Percentiles rank a stretch among this genome's conserved stretches.
Evolutionary conservation across 1,284 basidiomycete species (phyloP).

Genomic region (Leccinum pallidistipes): DNA sequence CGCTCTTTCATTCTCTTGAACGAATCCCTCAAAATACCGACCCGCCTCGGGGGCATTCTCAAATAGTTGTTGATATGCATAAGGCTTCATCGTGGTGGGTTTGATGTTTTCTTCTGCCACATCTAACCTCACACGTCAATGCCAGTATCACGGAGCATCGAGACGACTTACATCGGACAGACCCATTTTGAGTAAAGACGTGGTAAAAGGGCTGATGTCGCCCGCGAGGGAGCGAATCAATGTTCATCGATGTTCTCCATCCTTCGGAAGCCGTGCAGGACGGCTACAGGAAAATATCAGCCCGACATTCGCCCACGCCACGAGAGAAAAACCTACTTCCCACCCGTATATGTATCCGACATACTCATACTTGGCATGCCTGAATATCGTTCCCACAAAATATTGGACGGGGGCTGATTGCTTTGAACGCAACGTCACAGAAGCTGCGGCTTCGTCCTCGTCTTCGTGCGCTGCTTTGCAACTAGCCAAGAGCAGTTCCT

Average conservation of each 20-base stretch:
- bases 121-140: constrained; percentile 29
- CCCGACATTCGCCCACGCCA: not conserved
- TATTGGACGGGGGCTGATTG: constrained; percentile 34
- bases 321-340: constrained; percentile 43
- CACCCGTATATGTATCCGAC: constrained; percentile 52
- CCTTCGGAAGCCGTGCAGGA: constrained; percentile 43
- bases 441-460: constrained; percentile 34
- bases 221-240: constrained; percentile 42
- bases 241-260: constrained; percentile 48
- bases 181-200: constrained; percentile 40
- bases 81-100: constrained; percentile 28
- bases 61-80: constrained; percentile 26
- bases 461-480: constrained; percentile 33
- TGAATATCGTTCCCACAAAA: constrained; percentile 55
- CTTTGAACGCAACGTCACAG: constrained; percentile 31
- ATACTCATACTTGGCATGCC: constrained; percentile 44
- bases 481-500: constrained; percentile 21
- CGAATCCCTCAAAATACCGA: constrained; percentile 38
- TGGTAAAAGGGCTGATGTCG: constrained; percentile 56
- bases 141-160: not conserved
- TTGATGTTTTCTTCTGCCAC: constrained; percentile 45
- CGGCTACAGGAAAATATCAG: constrained; percentile 32
- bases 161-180: constrained; percentile 41
- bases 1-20: constrained; percentile 21
- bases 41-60: constrained; percentile 26